Evolutionary conservation across 1,139 yeast genomes (phyloP), one percentile per base, ranked within the genome.

Genomic region (Nakaseomyces bracarensis): DNA sequence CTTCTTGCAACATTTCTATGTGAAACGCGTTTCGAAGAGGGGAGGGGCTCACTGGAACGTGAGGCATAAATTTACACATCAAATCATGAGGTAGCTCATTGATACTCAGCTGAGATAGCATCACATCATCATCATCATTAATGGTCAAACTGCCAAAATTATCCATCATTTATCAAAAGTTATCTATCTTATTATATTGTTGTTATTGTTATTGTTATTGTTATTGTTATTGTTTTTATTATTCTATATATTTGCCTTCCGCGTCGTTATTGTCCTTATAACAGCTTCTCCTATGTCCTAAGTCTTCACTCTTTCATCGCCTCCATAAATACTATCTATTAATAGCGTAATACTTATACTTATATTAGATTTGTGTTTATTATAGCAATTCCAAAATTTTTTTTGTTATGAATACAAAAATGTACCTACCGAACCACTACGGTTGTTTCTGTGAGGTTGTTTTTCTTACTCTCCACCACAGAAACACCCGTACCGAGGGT

Each of bases 31-130:
- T 43, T 28, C 55, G 39, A 36, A 53, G 43, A 6, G 57, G 57
- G 3, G 57, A 53, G 11, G 55, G 55, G 20, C 47, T 46, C 2
- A 41, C 41, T 7, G 57, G 55, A 9, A 41, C 42, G 42, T 53
- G 49, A 2, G 47, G 48, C 46, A 46, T 41, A 18, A 46, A 39
- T 20, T 42, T 47, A 35, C 40, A 41, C 28, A 43, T 43, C 6
- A 46, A 25, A 10, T 40, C 42, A 16, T 37, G 48, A 10, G 46
- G 36, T 16, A 37, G 26, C n/a, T 28, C 39, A 9, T 26, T 13
- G 11, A 20, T 27, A 13, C 29, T 37, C 20, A 44, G 35, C 18
- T 42, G 40, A 26, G 39, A 34, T n/a, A 44, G 18, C 18, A 38
- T 39, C 15, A 39, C 19, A 5, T 37, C 39, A 9, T 6, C 15